Conservation (phyloP, 2,329 filamentous ascomycete genomes). For the Chaetomiaceae sp. region DNA sequence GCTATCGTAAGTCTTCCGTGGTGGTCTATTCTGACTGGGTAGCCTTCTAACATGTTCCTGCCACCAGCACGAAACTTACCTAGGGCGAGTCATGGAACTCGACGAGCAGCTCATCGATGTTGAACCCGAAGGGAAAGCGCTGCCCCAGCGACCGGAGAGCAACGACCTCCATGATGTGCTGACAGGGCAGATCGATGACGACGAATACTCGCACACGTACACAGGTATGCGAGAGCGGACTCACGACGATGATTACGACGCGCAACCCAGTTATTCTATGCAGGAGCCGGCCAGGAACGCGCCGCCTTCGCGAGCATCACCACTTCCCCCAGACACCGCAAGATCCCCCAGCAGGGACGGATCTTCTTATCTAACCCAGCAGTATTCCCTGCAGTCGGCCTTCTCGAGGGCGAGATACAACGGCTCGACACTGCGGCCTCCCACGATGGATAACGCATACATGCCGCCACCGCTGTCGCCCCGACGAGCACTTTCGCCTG, state of each 20-base stretch:
- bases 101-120: slow-evolving; percentile 62
- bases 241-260: slow-evolving; percentile 21
- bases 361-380: slow-evolving; percentile 30
- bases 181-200: slow-evolving; percentile 38
- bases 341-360: slow-evolving; percentile 22
- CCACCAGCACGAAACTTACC: slow-evolving; percentile 77
- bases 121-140: slow-evolving; percentile 61
- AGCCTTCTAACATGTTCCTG: slow-evolving; percentile 16
- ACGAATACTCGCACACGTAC: slow-evolving; percentile 41
- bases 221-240: slow-evolving; percentile 35
- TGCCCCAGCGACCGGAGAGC: slow-evolving; percentile 68
- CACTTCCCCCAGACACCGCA: slow-evolving; percentile 24
- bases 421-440: slow-evolving; percentile 42
- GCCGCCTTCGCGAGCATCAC: slow-evolving; percentile 24
- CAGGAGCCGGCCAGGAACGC: slow-evolving; percentile 25
- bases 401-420: slow-evolving; percentile 48
- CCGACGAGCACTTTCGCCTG: slow-evolving; percentile 50
- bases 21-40: too few species aligned
- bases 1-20: slow-evolving; percentile 68
- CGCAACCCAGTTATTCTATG: slow-evolving; percentile 27
- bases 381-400: slow-evolving; percentile 46
- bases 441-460: slow-evolving; percentile 51
- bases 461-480: slow-evolving; percentile 71
- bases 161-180: slow-evolving; percentile 40
- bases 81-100: slow-evolving; percentile 81